Percentiles rank a stretch among this genome's conserved stretches.
These are phyloP conservation scores for Trichoderma asperelloides DNA, from an alignment of 495 filamentous ascomycete species.

Conservation along the genomic window DNA sequence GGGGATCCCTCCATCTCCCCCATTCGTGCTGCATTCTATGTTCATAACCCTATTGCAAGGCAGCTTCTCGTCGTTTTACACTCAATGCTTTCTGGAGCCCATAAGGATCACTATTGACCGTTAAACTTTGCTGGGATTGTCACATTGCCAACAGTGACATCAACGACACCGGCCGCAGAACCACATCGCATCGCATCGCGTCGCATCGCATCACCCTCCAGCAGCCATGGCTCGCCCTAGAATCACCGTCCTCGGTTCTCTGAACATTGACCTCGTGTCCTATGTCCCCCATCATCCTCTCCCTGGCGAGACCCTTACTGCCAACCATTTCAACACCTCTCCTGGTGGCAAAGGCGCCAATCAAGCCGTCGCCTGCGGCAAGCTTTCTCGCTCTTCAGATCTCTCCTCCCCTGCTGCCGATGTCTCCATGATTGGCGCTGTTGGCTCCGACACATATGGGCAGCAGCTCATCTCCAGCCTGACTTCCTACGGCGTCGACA, in stretches of 20 bases:
- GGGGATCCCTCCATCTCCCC: neutral
- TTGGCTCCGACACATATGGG: constrained; percentile 64
- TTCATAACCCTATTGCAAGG: neutral
- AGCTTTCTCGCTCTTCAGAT: constrained; percentile 30
- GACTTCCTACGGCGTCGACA: constrained; percentile 52
- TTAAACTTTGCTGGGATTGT: neutral
- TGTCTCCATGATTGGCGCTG: constrained; percentile 75
- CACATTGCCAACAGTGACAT: neutral
- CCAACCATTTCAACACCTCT: constrained; percentile 66
- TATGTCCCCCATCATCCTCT: constrained; percentile 73
- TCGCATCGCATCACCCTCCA: neutral
- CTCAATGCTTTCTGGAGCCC: neutral
- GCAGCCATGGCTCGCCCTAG: constrained; percentile 15
- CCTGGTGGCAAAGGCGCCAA: constrained; percentile 94
- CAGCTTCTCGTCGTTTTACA: too few species aligned
- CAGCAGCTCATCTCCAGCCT: constrained; percentile 41
- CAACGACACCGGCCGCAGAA: neutral
- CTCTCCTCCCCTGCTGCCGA: constrained; percentile 37
- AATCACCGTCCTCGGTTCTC: constrained; percentile 79
- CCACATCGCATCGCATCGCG: neutral
- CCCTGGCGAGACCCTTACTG: constrained; percentile 80
- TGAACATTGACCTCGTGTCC: constrained; percentile 88
- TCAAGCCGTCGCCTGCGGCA: constrained; percentile 73
- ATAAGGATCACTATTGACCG: neutral
- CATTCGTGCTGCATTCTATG: neutral